Conservation (phyloP, 345 rosid genomes). For the Gossypium arboreum region DNA sequence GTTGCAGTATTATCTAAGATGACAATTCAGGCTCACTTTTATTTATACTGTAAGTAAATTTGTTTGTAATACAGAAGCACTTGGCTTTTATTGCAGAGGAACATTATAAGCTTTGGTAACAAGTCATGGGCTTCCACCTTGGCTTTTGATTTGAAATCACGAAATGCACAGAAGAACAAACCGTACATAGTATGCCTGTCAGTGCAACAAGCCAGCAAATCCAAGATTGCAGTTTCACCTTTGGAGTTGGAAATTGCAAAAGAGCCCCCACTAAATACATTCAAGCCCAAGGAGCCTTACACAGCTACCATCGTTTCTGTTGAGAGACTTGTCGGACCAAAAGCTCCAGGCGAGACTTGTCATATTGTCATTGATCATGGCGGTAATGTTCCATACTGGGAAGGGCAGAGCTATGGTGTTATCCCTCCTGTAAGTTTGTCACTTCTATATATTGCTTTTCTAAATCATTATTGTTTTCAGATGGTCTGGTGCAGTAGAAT, state of each 20-base stretch:
- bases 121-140: conserved; percentile 48
- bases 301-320: conserved; percentile 89
- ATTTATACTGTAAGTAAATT: conserved; percentile 5
- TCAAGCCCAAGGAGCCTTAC: conserved; percentile 89
- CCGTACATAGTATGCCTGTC: conserved; percentile 66
- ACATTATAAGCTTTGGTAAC: conserved; percentile 47
- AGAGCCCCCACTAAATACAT: conserved; percentile 68
- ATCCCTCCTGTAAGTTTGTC: conserved; percentile 87
- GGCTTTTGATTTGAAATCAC: conserved; percentile 42
- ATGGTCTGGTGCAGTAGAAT: neutral
- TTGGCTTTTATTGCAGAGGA: conserved; percentile 42
- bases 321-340: conserved; percentile 85
- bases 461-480: neutral
- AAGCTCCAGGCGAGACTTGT: conserved; percentile 97
- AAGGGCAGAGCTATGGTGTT: conserved; percentile 98
- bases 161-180: conserved; percentile 28
- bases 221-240: conserved; percentile 78
- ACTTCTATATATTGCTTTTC: neutral
- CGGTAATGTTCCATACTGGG: conserved; percentile 97
- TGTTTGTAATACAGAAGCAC: neutral
- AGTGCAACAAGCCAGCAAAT: conserved; percentile 68
- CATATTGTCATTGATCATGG: conserved; percentile 93
- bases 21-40: neutral
- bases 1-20: neutral
- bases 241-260: conserved; percentile 63